A percentile compares a stretch with the other conserved stretches of the same genome.
These are phyloP conservation scores for Kalmanozyma brasiliensis DNA, from an alignment of 1,284 basidiomycete genomes.

Conservation along the genomic window DNA sequence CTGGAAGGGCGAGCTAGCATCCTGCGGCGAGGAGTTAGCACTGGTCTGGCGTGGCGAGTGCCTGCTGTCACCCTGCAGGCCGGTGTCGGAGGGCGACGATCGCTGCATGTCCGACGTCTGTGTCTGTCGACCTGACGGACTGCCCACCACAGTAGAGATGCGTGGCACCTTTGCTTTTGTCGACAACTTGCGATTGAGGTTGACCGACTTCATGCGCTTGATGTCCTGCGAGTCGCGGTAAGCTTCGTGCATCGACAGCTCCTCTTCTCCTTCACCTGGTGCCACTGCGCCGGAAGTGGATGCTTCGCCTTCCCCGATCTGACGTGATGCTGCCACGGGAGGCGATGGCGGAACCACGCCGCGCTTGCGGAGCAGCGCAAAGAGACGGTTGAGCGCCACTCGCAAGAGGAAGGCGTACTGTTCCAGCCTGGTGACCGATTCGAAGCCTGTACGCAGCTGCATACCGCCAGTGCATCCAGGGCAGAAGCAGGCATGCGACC, in stretches of 20 bases:
- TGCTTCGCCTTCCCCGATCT: conserved; percentile 13
- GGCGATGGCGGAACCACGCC: conserved; percentile 85
- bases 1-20: conserved; percentile 34
- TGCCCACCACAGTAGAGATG: conserved; percentile 93
- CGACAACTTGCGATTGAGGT: conserved; percentile 89
- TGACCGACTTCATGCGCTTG: conserved; percentile 87
- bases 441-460: conserved; percentile 75
- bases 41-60: conserved; percentile 37
- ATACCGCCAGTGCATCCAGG: conserved; percentile 74
- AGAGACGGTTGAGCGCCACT: conserved; percentile 90
- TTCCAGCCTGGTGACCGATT: conserved; percentile 90
- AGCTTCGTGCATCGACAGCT: conserved; percentile 69
- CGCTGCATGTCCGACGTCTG: conserved; percentile 48
- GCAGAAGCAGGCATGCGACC: conserved; percentile 72
- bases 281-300: conserved; percentile 10
- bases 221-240: conserved; percentile 89
- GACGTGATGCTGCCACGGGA: conserved; percentile 31
- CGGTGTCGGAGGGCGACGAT: conserved; percentile 45
- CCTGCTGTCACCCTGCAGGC: conserved; percentile 25
- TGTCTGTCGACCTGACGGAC: conserved; percentile 76
- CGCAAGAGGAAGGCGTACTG: conserved; percentile 97
- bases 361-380: conserved; percentile 87
- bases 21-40: conserved; percentile 30
- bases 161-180: conserved; percentile 90
- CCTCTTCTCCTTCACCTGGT: conserved; percentile 20